Conservation (phyloP, 176 grass and related monocot species). For the Sorghum bicolor region DNA sequence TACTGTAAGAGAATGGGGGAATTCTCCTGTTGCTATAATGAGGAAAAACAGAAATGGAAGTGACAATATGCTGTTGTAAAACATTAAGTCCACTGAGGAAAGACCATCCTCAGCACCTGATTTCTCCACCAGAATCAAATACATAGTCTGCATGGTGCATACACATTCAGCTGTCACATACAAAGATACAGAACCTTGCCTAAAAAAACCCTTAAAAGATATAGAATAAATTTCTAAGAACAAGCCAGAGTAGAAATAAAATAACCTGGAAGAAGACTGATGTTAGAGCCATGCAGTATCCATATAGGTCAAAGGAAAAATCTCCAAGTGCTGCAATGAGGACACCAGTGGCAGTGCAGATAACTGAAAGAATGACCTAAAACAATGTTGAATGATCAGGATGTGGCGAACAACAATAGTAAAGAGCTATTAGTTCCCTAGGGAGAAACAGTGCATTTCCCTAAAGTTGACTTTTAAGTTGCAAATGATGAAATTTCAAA, state of each 20-base stretch:
- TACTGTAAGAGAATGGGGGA: conserved; percentile 71
- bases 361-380: conserved; percentile 89
- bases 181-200: neutral
- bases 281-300: conserved; percentile 90
- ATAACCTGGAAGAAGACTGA: conserved; percentile 98
- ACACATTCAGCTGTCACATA: conserved; percentile 34
- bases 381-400: conserved; percentile 21
- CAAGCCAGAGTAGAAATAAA: conserved; percentile 22
- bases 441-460: neutral
- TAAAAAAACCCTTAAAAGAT: neutral
- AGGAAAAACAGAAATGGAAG: conserved; percentile 94
- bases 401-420: neutral
- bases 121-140: conserved; percentile 94
- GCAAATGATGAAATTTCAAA: neutral
- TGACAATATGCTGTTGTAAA: conserved; percentile 82
- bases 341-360: conserved; percentile 82
- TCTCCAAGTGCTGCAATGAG: conserved; percentile 89
- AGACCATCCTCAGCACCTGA: conserved; percentile 93
- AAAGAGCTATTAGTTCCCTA: neutral
- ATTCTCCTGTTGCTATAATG: conserved; percentile 92
- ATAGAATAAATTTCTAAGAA: neutral
- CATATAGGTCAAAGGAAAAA: conserved; percentile 96
- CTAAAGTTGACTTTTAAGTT: neutral
- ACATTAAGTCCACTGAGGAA: conserved; percentile 95
- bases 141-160: conserved; percentile 92